A percentile compares a stretch with the other conserved stretches of the same genome.
phyloP scores from a whole-genome alignment of 495 filamentous ascomycete species.

The Penicillium paradoxum region DNA sequence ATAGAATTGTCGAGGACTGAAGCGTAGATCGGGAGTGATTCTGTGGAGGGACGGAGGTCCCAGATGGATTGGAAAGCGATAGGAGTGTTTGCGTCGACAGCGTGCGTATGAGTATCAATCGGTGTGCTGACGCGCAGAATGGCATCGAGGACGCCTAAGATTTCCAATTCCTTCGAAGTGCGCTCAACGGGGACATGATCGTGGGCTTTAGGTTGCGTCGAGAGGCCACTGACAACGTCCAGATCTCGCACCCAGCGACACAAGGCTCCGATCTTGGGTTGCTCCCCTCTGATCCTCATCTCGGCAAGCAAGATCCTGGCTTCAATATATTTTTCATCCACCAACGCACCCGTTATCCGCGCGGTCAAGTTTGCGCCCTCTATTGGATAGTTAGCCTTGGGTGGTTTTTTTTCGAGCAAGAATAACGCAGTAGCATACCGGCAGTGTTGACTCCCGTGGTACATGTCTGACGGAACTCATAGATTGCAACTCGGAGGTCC shows the following conservation, averaged over 20 bases:
- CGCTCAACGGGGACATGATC: constrained; percentile 15
- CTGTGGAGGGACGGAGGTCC: constrained; percentile 33
- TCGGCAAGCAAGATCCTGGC: constrained; percentile 34
- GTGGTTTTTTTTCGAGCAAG: neutral
- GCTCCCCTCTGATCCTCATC: constrained; percentile 33
- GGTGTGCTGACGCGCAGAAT: constrained; percentile 35
- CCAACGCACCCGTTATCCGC: constrained; percentile 34
- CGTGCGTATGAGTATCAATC: constrained; percentile 26
- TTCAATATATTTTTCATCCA: constrained; percentile 33
- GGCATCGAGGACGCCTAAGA: constrained; percentile 34
- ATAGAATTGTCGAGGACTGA: constrained; percentile 38
- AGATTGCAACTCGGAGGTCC: constrained; percentile 35
- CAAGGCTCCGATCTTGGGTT: constrained; percentile 37
- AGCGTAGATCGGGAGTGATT: constrained; percentile 27
- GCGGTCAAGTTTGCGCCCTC: constrained; percentile 38
- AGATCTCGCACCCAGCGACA: constrained; percentile 40
- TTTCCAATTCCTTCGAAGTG: constrained; percentile 25
- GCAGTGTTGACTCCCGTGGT: constrained; percentile 35
- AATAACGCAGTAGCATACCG: constrained; percentile 14
- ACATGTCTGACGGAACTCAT: constrained; percentile 37
- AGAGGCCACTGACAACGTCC: constrained; percentile 38
- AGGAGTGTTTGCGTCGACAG: constrained; percentile 23
- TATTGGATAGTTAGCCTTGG: constrained; percentile 13
- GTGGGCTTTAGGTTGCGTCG: constrained; percentile 26
- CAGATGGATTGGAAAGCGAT: constrained; percentile 39